Evolutionary conservation across 495 filamentous ascomycete species (phyloP).

Genomic region (Daldinia childiae): DNA sequence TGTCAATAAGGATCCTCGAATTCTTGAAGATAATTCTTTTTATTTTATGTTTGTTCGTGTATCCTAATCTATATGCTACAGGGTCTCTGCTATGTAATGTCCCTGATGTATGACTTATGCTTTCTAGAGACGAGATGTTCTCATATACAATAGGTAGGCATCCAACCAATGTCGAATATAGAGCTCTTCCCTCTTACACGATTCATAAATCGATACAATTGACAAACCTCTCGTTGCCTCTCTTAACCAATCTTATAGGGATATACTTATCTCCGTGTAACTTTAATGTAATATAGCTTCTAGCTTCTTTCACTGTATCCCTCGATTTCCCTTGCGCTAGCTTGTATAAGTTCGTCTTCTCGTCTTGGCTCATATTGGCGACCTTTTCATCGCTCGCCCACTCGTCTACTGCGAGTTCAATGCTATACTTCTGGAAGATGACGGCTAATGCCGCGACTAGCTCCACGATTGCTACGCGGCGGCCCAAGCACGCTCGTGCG

Average conservation of each 20-base stretch:
- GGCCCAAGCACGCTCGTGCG: slow-evolving; percentile 71
- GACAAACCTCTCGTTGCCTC: slow-evolving; percentile 69
- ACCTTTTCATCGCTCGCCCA: slow-evolving; percentile 71
- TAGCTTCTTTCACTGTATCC: slow-evolving; percentile 56
- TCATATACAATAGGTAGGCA: slow-evolving; percentile 1
- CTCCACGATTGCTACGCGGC: slow-evolving; percentile 81
- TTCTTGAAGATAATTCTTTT: neutral
- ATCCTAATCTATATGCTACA: neutral
- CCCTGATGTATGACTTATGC: neutral
- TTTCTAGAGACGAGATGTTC: slow-evolving; percentile 4
- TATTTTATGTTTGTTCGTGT: neutral
- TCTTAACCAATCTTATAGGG: slow-evolving; percentile 68
- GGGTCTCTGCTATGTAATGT: neutral
- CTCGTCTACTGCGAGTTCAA: slow-evolving; percentile 71
- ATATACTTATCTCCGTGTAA: slow-evolving; percentile 63
- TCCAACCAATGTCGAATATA: slow-evolving; percentile 2
- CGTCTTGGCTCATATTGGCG: slow-evolving; percentile 57
- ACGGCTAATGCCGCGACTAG: slow-evolving; percentile 72
- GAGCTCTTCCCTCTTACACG: neutral
- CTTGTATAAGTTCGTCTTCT: slow-evolving; percentile 61
- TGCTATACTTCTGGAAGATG: slow-evolving; percentile 69
- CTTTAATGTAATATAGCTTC: slow-evolving; percentile 70
- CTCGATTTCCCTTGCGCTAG: slow-evolving; percentile 62
- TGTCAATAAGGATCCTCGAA: neutral
- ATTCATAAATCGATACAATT: slow-evolving; percentile 47